Evolutionary conservation across 2,329 filamentous ascomycete species (phyloP).

Genomic region (Periconia digitata): DNA sequence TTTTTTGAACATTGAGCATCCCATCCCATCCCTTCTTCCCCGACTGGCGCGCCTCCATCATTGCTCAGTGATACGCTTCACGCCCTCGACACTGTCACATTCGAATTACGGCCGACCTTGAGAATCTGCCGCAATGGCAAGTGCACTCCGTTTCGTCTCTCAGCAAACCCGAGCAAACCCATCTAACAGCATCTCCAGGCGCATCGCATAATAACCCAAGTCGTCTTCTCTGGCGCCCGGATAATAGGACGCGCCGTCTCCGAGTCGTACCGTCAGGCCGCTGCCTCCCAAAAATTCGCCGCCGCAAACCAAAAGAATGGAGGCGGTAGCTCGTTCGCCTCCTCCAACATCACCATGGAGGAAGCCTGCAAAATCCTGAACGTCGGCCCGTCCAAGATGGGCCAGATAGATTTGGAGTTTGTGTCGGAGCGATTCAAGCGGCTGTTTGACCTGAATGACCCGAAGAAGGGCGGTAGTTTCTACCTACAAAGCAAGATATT

Average conservation of each 20-base stretch:
- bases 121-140: conserved; percentile 27
- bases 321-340: conserved; percentile 55
- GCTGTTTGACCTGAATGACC: conserved; percentile 91
- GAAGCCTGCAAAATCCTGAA: conserved; percentile 98
- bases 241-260: conserved; percentile 90
- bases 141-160: conserved; percentile 1
- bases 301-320: conserved; percentile 68
- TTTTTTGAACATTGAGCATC: no score
- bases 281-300: conserved; percentile 80
- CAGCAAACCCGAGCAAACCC: conserved; percentile 1
- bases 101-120: background rate
- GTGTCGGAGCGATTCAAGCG: conserved; percentile 89
- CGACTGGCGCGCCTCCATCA: background rate
- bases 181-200: conserved; percentile 60
- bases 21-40: conserved; percentile 6
- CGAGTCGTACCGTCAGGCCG: conserved; percentile 94
- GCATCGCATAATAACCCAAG: conserved; percentile 91
- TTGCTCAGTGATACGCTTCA: background rate
- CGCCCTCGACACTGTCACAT: background rate
- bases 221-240: conserved; percentile 85
- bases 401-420: conserved; percentile 74
- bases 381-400: conserved; percentile 81
- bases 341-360: conserved; percentile 82
- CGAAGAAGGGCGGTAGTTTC: conserved; percentile 93
- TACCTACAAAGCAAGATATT: conserved; percentile 98